Evolutionary conservation across 176 grass and related monocot genomes (phyloP).

Genomic region (Cenchrus americanus): DNA sequence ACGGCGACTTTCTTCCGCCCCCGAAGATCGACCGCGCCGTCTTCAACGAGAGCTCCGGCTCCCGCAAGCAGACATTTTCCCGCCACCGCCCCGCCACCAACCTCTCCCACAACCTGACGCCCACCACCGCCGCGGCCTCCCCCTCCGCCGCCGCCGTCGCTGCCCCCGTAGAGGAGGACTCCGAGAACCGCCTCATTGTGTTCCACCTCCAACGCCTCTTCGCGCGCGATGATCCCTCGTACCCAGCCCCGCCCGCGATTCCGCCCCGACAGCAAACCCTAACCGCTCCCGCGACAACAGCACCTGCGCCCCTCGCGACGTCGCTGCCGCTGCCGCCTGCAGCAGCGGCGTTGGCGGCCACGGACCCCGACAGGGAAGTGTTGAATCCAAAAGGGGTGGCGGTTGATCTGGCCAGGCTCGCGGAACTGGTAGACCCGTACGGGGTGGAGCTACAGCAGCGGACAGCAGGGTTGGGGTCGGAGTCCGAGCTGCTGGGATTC

Average conservation of each 20-base stretch:
- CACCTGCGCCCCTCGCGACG: slow-evolving; percentile 8
- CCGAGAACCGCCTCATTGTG: slow-evolving; percentile 63
- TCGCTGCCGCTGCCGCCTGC: slow-evolving; percentile 6
- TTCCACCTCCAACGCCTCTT: slow-evolving; percentile 68
- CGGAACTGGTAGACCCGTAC: slow-evolving; percentile 72
- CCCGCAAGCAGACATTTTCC: slow-evolving; percentile 88
- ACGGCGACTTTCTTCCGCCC: slow-evolving; percentile 55
- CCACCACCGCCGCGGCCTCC: slow-evolving; percentile 33
- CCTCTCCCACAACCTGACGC: slow-evolving; percentile 43
- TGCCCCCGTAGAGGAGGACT: slow-evolving; percentile 37
- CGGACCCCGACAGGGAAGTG: slow-evolving; percentile 59
- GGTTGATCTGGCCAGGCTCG: slow-evolving; percentile 69
- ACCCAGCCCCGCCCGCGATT: slow-evolving; percentile 36
- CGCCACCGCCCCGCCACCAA: slow-evolving; percentile 67
- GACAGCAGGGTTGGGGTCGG: slow-evolving; percentile 59
- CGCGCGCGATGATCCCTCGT: slow-evolving; percentile 55
- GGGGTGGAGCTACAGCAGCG: slow-evolving; percentile 68
- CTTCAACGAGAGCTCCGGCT: slow-evolving; percentile 97
- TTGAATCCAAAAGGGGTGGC: slow-evolving; percentile 64
- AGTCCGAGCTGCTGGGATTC: slow-evolving; percentile 74
- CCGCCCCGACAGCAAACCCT: slow-evolving; percentile 46
- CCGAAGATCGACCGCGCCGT: slow-evolving; percentile 83
- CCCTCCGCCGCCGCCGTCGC: slow-evolving; percentile 24
- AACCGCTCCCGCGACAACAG: slow-evolving; percentile 25
- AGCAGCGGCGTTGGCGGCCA: not conserved